phyloP scores from a whole-genome alignment of 495 filamentous ascomycete genomes.

The Trichoderma gamsii region DNA sequence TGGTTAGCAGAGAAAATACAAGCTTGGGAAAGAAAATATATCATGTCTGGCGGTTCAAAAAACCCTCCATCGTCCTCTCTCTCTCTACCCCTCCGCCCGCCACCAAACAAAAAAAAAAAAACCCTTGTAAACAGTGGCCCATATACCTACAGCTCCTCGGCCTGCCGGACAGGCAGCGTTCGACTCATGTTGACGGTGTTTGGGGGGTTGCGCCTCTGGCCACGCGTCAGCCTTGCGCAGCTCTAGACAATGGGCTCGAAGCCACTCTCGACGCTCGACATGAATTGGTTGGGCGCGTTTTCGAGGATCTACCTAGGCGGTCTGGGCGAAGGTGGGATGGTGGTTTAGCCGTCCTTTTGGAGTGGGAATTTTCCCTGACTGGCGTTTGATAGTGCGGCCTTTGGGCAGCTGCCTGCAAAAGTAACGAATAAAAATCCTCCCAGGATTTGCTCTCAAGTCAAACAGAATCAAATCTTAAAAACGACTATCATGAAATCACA shows the following conservation, averaged over 20 bases:
- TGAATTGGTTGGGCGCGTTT: conserved; percentile 13
- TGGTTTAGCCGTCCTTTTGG: neutral
- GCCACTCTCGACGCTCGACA: conserved; percentile 13
- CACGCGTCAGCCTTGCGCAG: conserved; percentile 14
- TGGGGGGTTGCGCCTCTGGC: conserved; percentile 11
- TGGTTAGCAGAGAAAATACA: neutral
- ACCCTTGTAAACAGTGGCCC: conserved; percentile 7
- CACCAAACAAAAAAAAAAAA: neutral
- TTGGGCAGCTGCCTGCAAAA: neutral
- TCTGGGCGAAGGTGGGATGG: conserved; percentile 13
- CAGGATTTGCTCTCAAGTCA: neutral
- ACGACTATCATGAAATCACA: neutral
- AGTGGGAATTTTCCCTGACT: neutral
- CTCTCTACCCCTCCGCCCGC: conserved; percentile 4
- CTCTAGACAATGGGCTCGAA: conserved; percentile 13
- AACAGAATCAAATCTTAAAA: neutral
- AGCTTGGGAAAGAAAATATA: no score
- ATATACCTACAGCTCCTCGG: conserved; percentile 14
- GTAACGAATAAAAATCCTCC: neutral
- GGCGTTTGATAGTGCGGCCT: neutral
- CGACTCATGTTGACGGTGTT: conserved; percentile 12
- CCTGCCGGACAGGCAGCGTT: conserved; percentile 11
- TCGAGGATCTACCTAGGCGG: conserved; percentile 1
- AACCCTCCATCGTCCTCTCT: neutral
- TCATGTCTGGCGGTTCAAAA: neutral